Percentiles rank a stretch among this genome's conserved stretches.
Conservation (phyloP, 179 eudicot species). For the Actinidia chinensis region DNA sequence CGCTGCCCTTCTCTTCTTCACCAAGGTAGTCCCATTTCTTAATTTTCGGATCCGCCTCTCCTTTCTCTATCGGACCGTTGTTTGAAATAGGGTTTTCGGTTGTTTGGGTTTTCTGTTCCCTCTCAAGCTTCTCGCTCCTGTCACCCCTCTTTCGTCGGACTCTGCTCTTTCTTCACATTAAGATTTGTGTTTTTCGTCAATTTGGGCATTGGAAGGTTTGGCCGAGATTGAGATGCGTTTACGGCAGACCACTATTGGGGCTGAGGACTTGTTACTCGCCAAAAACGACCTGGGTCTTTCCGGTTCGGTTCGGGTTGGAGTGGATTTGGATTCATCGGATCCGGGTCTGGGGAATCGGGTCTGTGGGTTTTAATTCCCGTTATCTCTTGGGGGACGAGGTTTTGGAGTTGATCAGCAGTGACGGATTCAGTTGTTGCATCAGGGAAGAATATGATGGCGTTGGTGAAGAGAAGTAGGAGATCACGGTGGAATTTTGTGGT, state of each 20-base stretch:
- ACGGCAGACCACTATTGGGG: slow-evolving; percentile 44
- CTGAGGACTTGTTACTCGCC: slow-evolving; percentile 22
- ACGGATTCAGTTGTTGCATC: slow-evolving; percentile 37
- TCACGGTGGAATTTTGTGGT: slow-evolving; percentile 44
- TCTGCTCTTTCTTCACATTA: slow-evolving; percentile 23
- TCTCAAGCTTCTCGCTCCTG: slow-evolving; percentile 30
- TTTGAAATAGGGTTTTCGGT: background rate
- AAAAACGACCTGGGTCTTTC: slow-evolving; percentile 9
- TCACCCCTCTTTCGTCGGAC: slow-evolving; percentile 16
- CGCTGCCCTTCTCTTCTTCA: slow-evolving; percentile 38
- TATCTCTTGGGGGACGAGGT: slow-evolving; percentile 29
- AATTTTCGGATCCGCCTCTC: slow-evolving; percentile 1
- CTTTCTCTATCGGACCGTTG: slow-evolving; percentile 13
- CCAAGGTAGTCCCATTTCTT: slow-evolving; percentile 5
- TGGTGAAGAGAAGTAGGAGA: slow-evolving; percentile 47
- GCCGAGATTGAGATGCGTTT: slow-evolving; percentile 48
- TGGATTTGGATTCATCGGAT: background rate
- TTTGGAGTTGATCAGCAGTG: slow-evolving; percentile 43
- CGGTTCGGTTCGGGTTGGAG: too few relatives aligned
- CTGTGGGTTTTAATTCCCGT: background rate
- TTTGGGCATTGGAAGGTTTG: slow-evolving; percentile 27
- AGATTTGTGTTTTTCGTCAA: background rate
- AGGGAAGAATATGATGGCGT: slow-evolving; percentile 45
- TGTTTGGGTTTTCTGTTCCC: background rate
- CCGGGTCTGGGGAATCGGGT: slow-evolving; percentile 21